Conservation (phyloP, 1,284 basidiomycete genomes). For the Volvariella surrecta region DNA sequence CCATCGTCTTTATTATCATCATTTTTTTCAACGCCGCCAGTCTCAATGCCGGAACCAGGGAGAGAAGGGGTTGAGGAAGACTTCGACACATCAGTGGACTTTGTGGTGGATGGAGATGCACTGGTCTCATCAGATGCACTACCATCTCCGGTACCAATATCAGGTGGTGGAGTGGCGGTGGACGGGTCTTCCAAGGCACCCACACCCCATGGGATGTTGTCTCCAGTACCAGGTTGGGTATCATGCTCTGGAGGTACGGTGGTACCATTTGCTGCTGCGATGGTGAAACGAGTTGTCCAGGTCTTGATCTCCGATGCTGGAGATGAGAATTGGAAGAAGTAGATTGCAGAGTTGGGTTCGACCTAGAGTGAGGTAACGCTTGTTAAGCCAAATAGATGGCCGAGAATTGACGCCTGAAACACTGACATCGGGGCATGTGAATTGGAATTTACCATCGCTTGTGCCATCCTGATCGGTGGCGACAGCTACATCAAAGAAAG, state of each 20-base stretch:
- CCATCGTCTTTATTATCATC: too few relatives aligned
- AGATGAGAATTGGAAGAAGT: conserved; percentile 72
- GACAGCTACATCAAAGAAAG: conserved; percentile 35
- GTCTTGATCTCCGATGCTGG: conserved; percentile 30
- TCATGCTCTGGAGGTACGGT: conserved; percentile 42
- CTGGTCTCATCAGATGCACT: too few relatives aligned
- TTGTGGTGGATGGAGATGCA: too few relatives aligned
- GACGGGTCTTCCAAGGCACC: conserved; percentile 48
- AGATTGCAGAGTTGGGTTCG: conserved; percentile 59
- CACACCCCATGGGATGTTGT: conserved; percentile 59
- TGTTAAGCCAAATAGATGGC: not conserved
- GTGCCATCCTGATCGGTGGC: conserved; percentile 42
- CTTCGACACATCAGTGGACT: too few relatives aligned
- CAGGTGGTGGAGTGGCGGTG: conserved; percentile 26
- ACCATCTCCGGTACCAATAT: not conserved
- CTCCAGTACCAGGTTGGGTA: conserved; percentile 42
- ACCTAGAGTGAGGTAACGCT: conserved; percentile 32
- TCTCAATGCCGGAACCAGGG: too few relatives aligned
- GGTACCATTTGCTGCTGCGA: conserved; percentile 46
- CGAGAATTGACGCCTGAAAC: not conserved
- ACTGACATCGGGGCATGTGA: conserved; percentile 60
- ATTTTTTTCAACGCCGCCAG: too few relatives aligned
- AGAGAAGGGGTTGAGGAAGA: too few relatives aligned
- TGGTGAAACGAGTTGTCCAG: conserved; percentile 81
- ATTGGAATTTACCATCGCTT: conserved; percentile 50